A percentile compares a stretch with the other conserved stretches of the same genome.
Evolutionary conservation across 352 stramenopile genomes (phyloP).

Genomic region (Phytophthora brassicae): DNA sequence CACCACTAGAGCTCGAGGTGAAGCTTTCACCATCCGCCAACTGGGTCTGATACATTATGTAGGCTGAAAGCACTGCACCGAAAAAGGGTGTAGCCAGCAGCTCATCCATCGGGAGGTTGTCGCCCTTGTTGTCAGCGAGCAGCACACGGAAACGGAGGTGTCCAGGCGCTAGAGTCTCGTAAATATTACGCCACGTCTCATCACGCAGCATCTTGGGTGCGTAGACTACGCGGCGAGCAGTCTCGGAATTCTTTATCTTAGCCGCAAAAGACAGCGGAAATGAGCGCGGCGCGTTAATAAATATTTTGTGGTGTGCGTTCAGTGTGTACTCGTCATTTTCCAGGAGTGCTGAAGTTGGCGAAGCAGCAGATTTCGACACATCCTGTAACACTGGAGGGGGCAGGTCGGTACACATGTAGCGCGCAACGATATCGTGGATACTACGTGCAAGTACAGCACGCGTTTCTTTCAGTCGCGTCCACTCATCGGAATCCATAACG

Average conservation of each 20-base stretch:
- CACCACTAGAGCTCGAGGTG: conserved; percentile 30
- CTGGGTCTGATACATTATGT: conserved; percentile 52
- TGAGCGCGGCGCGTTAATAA: conserved; percentile 77
- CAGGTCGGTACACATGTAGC: conserved; percentile 67
- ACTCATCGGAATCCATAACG: conserved; percentile 61
- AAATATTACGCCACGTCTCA: conserved; percentile 70
- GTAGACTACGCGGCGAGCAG: conserved; percentile 52
- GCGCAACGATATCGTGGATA: conserved; percentile 68
- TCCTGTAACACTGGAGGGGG: conserved; percentile 66
- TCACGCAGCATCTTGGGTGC: conserved; percentile 76
- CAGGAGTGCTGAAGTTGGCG: conserved; percentile 32
- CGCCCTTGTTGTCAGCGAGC: conserved; percentile 61
- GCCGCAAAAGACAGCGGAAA: conserved; percentile 57
- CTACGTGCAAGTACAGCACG: conserved; percentile 55
- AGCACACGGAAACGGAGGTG: conserved; percentile 60
- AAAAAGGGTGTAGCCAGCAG: conserved; percentile 67
- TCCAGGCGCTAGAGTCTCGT: conserved; percentile 55
- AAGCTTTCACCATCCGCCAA: conserved; percentile 19
- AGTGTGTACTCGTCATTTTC: conserved; percentile 68
- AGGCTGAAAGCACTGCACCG: conserved; percentile 62
- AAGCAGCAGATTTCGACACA: conserved; percentile 39
- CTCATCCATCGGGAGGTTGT: conserved; percentile 65
- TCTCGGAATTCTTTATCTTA: conserved; percentile 44
- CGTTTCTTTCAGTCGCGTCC: conserved; percentile 53
- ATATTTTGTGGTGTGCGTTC: conserved; percentile 80